Evolutionary conservation across 306 rosid species (phyloP).

Genomic region (Corylus avellana): DNA sequence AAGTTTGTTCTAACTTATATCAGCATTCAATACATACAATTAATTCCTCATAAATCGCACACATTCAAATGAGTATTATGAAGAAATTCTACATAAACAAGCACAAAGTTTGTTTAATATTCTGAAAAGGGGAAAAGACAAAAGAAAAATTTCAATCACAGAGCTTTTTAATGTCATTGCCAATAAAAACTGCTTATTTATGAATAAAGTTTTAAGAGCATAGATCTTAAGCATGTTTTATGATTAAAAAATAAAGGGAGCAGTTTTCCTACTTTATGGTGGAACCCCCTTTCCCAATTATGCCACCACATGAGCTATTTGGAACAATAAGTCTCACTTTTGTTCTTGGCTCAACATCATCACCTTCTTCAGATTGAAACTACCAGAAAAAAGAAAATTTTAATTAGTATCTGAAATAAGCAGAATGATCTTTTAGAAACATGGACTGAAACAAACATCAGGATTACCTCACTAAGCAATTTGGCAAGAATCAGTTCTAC

Average conservation of each 20-base stretch:
- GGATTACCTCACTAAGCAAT: constrained; percentile 88
- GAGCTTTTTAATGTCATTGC: neutral
- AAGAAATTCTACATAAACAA: neutral
- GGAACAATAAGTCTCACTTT: constrained; percentile 95
- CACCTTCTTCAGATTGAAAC: constrained; percentile 85
- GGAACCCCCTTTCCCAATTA: constrained; percentile 98
- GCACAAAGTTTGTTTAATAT: neutral
- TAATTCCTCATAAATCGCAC: neutral
- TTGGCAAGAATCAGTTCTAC: constrained; percentile 87
- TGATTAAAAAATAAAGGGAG: constrained; percentile 17
- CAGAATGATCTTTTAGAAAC: constrained; percentile 17
- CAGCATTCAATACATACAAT: neutral
- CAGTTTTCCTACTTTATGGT: constrained; percentile 74
- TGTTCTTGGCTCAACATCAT: constrained; percentile 79
- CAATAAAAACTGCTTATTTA: constrained; percentile 4
- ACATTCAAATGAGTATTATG: neutral
- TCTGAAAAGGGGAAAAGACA: neutral
- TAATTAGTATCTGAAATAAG: constrained; percentile 28
- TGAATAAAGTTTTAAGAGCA: constrained; percentile 13
- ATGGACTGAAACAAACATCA: constrained; percentile 22
- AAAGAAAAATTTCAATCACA: neutral
- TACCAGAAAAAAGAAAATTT: constrained; percentile 27
- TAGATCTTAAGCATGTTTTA: neutral
- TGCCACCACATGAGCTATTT: constrained; percentile 96
- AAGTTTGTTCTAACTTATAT: neutral